A percentile compares a stretch with the other conserved stretches of the same genome.
These are phyloP conservation scores for Penicillium maclennaniae DNA, from an alignment of 495 filamentous ascomycete genomes.

Conservation along the genomic window DNA sequence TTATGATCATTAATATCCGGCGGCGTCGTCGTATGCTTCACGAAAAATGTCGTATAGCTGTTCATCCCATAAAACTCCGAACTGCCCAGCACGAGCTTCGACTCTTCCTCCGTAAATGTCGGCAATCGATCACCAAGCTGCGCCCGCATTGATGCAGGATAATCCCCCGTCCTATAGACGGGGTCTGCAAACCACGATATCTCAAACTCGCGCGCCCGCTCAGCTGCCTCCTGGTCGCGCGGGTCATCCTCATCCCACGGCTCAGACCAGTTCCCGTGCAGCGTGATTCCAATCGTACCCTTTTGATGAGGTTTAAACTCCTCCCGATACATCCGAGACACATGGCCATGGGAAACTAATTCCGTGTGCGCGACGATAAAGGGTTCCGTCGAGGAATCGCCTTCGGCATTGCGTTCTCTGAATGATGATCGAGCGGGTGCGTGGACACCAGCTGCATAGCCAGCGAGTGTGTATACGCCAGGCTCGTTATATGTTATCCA, in stretches of 20 bases:
- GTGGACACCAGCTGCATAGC: conserved; percentile 47
- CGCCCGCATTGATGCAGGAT: conserved; percentile 45
- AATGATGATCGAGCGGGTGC: conserved; percentile 44
- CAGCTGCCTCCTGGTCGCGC: conserved; percentile 39
- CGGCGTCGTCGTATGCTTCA: conserved; percentile 35
- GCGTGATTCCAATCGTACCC: conserved; percentile 45
- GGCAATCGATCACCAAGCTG: conserved; percentile 48
- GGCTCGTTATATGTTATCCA: conserved; percentile 55
- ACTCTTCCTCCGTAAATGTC: conserved; percentile 39
- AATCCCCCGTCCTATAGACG: conserved; percentile 45
- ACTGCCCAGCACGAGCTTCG: conserved; percentile 39
- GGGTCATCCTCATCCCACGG: conserved; percentile 43
- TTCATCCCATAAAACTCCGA: conserved; percentile 54
- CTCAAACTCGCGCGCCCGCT: conserved; percentile 46
- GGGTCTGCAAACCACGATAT: conserved; percentile 50
- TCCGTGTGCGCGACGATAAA: conserved; percentile 44
- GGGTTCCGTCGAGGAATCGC: conserved; percentile 46
- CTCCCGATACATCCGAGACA: conserved; percentile 36
- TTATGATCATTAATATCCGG: conserved; percentile 43
- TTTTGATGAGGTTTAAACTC: conserved; percentile 40
- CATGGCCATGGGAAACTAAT: conserved; percentile 41
- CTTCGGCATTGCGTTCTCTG: conserved; percentile 40
- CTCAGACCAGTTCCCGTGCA: conserved; percentile 50
- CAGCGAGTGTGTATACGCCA: conserved; percentile 40
- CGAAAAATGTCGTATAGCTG: conserved; percentile 46